These are phyloP conservation scores for Aspergillus tubingensis DNA, from an alignment of 2,329 filamentous ascomycete genomes.

Conservation along the genomic window DNA sequence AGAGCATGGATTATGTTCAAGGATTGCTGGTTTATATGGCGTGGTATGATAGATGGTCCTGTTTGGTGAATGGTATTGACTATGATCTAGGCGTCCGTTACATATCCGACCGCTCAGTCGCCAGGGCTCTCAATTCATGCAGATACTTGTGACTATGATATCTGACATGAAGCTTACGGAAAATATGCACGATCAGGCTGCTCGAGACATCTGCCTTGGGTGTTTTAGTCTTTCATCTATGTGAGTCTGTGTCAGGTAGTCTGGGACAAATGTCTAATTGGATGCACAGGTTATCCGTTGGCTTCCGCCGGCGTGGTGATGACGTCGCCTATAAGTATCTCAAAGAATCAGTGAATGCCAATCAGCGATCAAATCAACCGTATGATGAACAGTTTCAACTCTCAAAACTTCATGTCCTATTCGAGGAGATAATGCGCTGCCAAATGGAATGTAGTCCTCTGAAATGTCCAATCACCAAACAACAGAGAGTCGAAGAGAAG, in stretches of 20 bases:
- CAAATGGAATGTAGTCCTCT: not conserved
- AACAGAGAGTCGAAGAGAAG: not conserved
- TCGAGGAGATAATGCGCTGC: not conserved
- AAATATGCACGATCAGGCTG: not conserved
- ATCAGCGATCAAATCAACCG: not conserved
- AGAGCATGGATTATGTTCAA: constrained; percentile 8
- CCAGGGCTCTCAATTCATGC: not conserved
- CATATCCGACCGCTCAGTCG: not conserved
- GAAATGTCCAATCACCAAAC: not conserved
- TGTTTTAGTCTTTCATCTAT: not conserved
- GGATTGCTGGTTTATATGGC: constrained; percentile 8
- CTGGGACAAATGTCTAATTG: not conserved
- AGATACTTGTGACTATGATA: not conserved
- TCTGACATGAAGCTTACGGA: not conserved
- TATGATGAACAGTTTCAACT: not conserved
- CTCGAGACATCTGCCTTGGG: not conserved
- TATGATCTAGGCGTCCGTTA: not conserved
- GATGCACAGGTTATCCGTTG: not conserved
- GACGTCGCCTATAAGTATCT: not conserved
- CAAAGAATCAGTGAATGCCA: not conserved
- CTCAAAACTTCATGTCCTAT: not conserved
- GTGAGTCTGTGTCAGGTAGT: not conserved
- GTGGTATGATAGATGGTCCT: not conserved
- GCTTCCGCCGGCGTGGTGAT: not conserved
- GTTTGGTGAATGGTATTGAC: not conserved